Evolutionary conservation across 2,329 filamentous ascomycete species (phyloP).

Genomic region (Penicillium hordei): DNA sequence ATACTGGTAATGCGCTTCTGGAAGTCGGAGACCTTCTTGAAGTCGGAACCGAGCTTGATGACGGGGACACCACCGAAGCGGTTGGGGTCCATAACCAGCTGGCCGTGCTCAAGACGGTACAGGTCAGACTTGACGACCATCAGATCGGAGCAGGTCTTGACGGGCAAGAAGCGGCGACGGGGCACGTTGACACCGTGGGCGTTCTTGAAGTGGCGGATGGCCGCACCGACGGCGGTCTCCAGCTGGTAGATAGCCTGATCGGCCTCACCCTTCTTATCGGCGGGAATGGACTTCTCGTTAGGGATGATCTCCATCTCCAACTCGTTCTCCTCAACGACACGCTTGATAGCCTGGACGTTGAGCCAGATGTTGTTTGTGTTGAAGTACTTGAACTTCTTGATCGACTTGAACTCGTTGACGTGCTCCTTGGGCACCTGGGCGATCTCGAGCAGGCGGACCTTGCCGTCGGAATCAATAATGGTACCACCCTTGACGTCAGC

Average conservation of each 20-base stretch:
- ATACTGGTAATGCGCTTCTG: conserved; percentile 54
- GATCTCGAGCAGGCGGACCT: conserved; percentile 94
- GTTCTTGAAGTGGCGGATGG: conserved; percentile 98
- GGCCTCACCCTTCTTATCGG: conserved; percentile 99
- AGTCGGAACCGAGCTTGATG: conserved; percentile 98
- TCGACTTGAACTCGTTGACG: conserved; percentile 99
- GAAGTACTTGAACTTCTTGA: conserved; percentile 99
- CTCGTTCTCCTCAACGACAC: conserved; percentile 97
- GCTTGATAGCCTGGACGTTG: conserved; percentile 96
- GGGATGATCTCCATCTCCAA: conserved; percentile 99
- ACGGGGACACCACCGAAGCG: conserved; percentile 95
- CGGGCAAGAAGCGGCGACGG: conserved; percentile 94
- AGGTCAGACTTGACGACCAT: conserved; percentile 99
- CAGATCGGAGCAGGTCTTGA: conserved; percentile 99
- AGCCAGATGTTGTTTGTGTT: conserved; percentile 99
- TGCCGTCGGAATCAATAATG: conserved; percentile 99
- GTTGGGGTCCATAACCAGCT: conserved; percentile 93
- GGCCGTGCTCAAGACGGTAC: conserved; percentile 97
- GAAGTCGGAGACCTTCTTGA: conserved; percentile 96
- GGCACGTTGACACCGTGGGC: conserved; percentile 99
- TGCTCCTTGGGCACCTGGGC: conserved; percentile 99
- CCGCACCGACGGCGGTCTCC: conserved; percentile 96
- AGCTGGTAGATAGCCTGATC: conserved; percentile 97
- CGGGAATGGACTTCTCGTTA: conserved; percentile 97
- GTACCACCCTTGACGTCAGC: conserved; percentile 99